Evolutionary conservation across 2,329 filamentous ascomycete genomes (phyloP), one percentile per base, ranked within the genome.

Genomic region (Calonectria honghensis): DNA sequence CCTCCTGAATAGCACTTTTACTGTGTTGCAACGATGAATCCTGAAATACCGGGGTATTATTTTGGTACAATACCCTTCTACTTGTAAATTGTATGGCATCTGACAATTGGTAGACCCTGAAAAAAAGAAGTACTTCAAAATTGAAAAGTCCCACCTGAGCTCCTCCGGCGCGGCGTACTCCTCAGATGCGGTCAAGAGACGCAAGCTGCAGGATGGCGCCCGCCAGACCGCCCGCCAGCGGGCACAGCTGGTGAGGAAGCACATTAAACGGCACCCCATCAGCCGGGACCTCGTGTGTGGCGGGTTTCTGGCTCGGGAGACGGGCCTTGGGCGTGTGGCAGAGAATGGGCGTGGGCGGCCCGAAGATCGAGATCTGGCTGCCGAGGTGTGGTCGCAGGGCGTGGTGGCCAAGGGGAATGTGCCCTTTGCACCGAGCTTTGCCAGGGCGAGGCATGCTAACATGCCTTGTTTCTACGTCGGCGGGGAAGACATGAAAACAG

Each of bases 111-210:
- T 68, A 92, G 91, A 92, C 74, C 67, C 83, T 18, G 88, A 88
- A 54, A 94, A 91, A 82, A 89, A 89, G 48, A 93, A 91, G 76
- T 95, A 94, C 80, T 95, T 94, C 84, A 93, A 91, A 79, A 90
- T 94, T 65, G 90, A 93, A 81, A 89, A 88, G 59, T 87, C 90
- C 50, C 87, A 89, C 70, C 87, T 87, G 20, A 90, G 91, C 0
- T 88, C 91, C 0, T 76, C 85, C 2, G 84, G 82, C 10, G 86
- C 89, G 0, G 84, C 87, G 20, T 94, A 92, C 85, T 91, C 92
- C 11, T 84, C 87, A n/a, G 86, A 90, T 59, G 88, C 88, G 9
- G 90, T 93, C 71, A 93, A 91, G 83, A 87, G 87, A 76, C 90
- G 90, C 68, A 88, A 88, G 74, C 75, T 86, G 4, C 85, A 89